Conservation (phyloP, 2,329 filamentous ascomycete species). For the Stromatinia cepivora region DNA sequence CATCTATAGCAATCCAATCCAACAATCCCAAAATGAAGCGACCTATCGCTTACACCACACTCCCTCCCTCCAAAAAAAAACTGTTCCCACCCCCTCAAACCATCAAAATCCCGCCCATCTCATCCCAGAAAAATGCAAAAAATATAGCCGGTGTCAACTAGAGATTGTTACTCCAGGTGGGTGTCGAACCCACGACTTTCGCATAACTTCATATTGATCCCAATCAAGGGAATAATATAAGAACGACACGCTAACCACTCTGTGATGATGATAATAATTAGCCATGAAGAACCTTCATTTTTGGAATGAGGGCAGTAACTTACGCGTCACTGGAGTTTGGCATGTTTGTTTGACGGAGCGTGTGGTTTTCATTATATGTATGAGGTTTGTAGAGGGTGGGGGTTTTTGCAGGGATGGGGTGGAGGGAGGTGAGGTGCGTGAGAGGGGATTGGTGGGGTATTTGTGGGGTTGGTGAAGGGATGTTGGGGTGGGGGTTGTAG, state of each 20-base stretch:
- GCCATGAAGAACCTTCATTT: conserved; percentile 29
- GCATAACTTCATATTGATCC: conserved; percentile 39
- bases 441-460: neutral
- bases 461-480: neutral
- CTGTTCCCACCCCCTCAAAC: neutral
- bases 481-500: neutral
- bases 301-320: conserved; percentile 27
- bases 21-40: neutral
- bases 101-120: neutral
- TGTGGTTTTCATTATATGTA: neutral
- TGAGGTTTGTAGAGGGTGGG: accelerated
- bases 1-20: neutral
- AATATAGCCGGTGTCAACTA: conserved; percentile 5
- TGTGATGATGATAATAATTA: conserved; percentile 28
- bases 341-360: conserved; percentile 20
- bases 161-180: conserved; percentile 35
- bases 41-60: neutral
- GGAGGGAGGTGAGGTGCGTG: accelerated
- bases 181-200: conserved; percentile 41
- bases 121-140: neutral
- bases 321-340: conserved; percentile 37
- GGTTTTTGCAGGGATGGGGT: neutral
- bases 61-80: no score
- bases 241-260: conserved; percentile 42
- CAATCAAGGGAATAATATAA: conserved; percentile 36